Evolutionary conservation across 2,329 filamentous ascomycete genomes (phyloP), one percentile per base, ranked within the genome.

Genomic region (Colletotrichum tamarilloi): DNA sequence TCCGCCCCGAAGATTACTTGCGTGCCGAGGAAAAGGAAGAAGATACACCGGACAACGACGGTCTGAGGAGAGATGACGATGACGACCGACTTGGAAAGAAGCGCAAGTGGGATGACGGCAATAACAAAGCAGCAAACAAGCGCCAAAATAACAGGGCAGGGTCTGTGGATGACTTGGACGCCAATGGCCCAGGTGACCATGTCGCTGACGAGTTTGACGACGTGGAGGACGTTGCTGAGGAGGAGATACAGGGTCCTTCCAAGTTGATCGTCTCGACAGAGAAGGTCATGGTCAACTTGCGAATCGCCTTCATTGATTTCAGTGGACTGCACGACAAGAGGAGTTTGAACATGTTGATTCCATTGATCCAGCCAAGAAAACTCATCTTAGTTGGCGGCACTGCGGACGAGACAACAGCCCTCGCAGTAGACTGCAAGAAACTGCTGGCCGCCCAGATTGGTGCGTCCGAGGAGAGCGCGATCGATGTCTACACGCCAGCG

Each of bases 331-430:
- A 98, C 82, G 97, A 98, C 80, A 95, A 95, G 81, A 93, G 96
- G 76, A 97, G 95, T 81, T 86, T 99, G 62, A 94, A 96, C 82
- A 98, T 98, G 92, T 85, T 99, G 67, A 95, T 99, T 62, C 97
- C 97, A 0, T 89, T 98, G 6, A 97, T 99, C 76, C 92, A 95
- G 78, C 97, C 97, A 6, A 92, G 96, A 67, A 99, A 99, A 82
- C 88, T 99, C 65, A 97, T 99, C 75, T 88, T 99, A n/a, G 90
- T 98, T 3, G 93, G 93, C 35, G 97, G 97, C 32, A 92, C 90
- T 78, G 87, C 89, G 74, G 90, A 92, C 22, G 97, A 99, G 81
- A 98, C 96, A 0, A 84, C 89, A 69, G 87, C 91, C 2, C 88
- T 98, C 26, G 95, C 96, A 1, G 88, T 90, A 9, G 95, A 97